Conservation (phyloP, 768 basidiomycete species). For the Boletus bicolor region DNA sequence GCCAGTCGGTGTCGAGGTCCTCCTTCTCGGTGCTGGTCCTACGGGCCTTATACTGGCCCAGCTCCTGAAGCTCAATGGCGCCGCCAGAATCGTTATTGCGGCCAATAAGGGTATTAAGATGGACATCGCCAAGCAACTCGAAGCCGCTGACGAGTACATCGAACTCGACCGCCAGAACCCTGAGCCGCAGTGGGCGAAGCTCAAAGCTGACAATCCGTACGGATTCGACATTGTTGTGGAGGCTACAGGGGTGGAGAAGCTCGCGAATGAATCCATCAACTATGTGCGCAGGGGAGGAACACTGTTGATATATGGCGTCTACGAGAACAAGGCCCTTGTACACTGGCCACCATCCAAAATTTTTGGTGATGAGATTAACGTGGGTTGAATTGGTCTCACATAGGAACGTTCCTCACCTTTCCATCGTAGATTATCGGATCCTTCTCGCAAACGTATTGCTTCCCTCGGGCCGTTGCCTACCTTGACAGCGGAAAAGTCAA, state of each 20-base stretch:
- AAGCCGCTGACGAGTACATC: constrained; percentile 81
- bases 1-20: constrained; percentile 78
- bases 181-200: constrained; percentile 71
- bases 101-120: constrained; percentile 91
- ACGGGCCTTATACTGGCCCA: constrained; percentile 91
- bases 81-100: constrained; percentile 74
- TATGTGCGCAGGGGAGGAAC: constrained; percentile 85
- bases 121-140: constrained; percentile 75
- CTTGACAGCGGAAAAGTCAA: constrained; percentile 83
- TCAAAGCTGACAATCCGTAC: constrained; percentile 79
- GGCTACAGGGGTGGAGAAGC: constrained; percentile 78
- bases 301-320: constrained; percentile 87
- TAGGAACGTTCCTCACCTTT: not conserved
- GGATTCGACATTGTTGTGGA: constrained; percentile 88
- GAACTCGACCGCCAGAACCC: constrained; percentile 78
- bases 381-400: constrained; percentile 18
- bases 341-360: constrained; percentile 87
- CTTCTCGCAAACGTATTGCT: constrained; percentile 85
- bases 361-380: constrained; percentile 66
- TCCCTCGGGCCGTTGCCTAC: constrained; percentile 88
- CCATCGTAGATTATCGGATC: constrained; percentile 75
- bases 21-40: constrained; percentile 87
- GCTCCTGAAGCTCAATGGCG: constrained; percentile 84
- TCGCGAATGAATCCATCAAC: constrained; percentile 87
- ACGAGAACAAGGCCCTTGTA: constrained; percentile 79